Conservation (phyloP, 371 early-diverging fungal genomes). For the Mortierella sp. region DNA sequence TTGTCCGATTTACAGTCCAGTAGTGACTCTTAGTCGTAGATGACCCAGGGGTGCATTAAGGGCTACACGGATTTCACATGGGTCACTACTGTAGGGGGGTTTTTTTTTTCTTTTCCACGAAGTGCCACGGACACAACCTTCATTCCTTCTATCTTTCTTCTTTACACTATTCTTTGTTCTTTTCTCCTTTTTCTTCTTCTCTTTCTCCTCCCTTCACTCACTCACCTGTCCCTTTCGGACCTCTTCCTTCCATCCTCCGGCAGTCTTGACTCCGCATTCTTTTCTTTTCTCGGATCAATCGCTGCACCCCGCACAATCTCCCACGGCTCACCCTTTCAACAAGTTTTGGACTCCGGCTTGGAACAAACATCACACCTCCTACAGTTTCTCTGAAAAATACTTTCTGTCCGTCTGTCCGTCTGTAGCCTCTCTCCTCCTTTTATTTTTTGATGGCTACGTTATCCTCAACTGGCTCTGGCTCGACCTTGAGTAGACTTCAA, state of each 20-base stretch:
- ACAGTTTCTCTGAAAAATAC: background rate
- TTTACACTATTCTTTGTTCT: slow-evolving; percentile 5
- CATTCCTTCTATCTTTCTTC: background rate
- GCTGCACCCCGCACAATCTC: slow-evolving; percentile 6
- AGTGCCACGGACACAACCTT: background rate
- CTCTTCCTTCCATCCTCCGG: background rate
- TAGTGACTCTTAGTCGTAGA: too few species aligned
- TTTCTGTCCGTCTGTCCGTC: background rate
- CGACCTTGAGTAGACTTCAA: slow-evolving; percentile 38
- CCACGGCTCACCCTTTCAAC: background rate
- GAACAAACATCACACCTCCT: background rate
- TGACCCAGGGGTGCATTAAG: background rate
- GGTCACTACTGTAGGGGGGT: background rate
- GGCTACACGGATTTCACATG: slow-evolving; percentile 3
- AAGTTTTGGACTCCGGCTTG: background rate
- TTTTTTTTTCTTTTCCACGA: background rate
- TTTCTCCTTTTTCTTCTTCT: background rate
- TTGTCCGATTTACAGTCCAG: too few species aligned
- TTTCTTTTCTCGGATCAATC: background rate
- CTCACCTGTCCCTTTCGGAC: background rate
- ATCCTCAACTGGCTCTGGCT: slow-evolving; percentile 37
- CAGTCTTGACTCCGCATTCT: background rate
- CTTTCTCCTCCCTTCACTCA: background rate
- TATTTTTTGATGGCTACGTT: slow-evolving; percentile 37
- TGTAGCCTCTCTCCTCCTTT: background rate